Evolutionary conservation across 495 filamentous ascomycete species (phyloP), one percentile per base, ranked within the genome.

Genomic region (Hapsidospora chrysogenum): DNA sequence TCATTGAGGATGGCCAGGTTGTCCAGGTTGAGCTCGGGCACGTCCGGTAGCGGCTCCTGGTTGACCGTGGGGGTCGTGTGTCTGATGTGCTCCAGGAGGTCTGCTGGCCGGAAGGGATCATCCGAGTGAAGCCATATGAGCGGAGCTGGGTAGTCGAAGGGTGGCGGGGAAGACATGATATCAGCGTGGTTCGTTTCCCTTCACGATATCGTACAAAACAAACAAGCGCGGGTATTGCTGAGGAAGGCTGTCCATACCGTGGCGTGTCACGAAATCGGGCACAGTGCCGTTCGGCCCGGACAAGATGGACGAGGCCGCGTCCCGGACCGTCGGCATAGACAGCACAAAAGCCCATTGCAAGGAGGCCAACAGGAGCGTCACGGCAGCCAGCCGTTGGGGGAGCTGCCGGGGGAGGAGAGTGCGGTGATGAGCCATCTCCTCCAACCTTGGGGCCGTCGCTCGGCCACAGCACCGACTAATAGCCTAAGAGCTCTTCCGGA

Each of bases 1-100:
- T 35, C 43, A 19, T 41, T 42, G 36, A 33, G 27, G 16, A 41
- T 15, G 7, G 29, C 29, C 28, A 47, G 49, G 26, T 37, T 37
- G 26, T 37, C 35, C 15, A 37, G 35, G 35, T 37, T n/a, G 14
- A 37, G 26, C 20, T 37, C 35, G 15, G 35, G 35, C 29, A 37
- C 23, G 11, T 30, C 26, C 15, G 35, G 6, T 26, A 37, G 8
- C 8, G 25, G 7, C 8, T 17, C 17, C 14, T 29, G 16, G 25
- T 37, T 28, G 17, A 29, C 21, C 14, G 29, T 29, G 9, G 35
- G 35, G 16, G 35, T 30, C 10, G 35, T 37, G n/a, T 37, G 35
- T 8, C 26, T 22, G 25, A 37, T 30, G 14, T 37, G 35, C 18
- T 37, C 14, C 23, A 37, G 29, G 14, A 37, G 16, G 14, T 37